Evolutionary conservation across 2,329 filamentous ascomycete genomes (phyloP).

Genomic region (Colletotrichum kahawae): DNA sequence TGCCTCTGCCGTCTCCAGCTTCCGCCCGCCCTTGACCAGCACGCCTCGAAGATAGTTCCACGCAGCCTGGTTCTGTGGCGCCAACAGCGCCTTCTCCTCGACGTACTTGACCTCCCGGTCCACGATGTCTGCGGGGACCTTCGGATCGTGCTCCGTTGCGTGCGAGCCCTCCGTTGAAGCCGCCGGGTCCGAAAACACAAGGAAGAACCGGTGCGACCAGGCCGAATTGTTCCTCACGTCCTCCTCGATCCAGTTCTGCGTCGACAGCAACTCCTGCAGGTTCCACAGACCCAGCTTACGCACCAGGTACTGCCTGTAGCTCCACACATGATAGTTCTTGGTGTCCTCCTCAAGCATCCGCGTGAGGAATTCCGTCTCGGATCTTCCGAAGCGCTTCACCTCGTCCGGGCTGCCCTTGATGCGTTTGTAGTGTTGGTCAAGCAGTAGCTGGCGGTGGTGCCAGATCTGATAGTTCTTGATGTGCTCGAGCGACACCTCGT

Average conservation of each 20-base stretch:
- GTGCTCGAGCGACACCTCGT: constrained; percentile 79
- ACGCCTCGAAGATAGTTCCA: constrained; percentile 92
- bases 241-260: constrained; percentile 73
- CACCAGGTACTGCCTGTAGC: constrained; percentile 80
- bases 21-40: constrained; percentile 67
- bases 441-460: constrained; percentile 73
- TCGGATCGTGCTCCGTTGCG: constrained; percentile 57
- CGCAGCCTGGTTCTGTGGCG: constrained; percentile 91
- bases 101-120: constrained; percentile 79
- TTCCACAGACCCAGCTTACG: constrained; percentile 71
- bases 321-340: constrained; percentile 99
- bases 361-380: constrained; percentile 78
- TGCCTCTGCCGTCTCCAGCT: constrained; percentile 46
- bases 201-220: constrained; percentile 95
- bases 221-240: constrained; percentile 97
- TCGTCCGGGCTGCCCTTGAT: constrained; percentile 59
- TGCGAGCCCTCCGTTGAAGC: constrained; percentile 50
- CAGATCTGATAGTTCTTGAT: constrained; percentile 99
- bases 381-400: constrained; percentile 61
- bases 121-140: constrained; percentile 66
- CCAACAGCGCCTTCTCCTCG: constrained; percentile 73
- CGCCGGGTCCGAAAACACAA: constrained; percentile 75
- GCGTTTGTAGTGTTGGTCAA: constrained; percentile 62
- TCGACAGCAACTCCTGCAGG: constrained; percentile 73
- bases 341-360: constrained; percentile 84